phyloP scores from a whole-genome alignment of 2,329 filamentous ascomycete species.

The Ramularia collo-cygni region DNA sequence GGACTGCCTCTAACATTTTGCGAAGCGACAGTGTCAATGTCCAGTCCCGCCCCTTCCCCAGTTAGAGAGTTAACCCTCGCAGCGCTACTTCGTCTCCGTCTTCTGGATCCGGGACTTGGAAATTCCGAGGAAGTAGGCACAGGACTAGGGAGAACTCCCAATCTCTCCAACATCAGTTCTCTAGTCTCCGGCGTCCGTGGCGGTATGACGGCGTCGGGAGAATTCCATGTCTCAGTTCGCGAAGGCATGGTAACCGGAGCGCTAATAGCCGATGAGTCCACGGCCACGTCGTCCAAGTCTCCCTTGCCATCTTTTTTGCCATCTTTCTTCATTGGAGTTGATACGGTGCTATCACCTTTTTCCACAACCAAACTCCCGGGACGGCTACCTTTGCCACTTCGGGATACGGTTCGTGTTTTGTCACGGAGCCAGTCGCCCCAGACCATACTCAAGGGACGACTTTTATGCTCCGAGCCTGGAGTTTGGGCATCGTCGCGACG shows the following conservation, averaged over 20 bases:
- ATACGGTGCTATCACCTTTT: neutral
- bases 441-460: neutral
- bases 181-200: slow-evolving; percentile 8
- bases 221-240: slow-evolving; percentile 21
- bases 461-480: no score
- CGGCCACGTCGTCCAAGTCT: slow-evolving; percentile 14
- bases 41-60: slow-evolving; percentile 5
- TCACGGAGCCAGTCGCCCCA: slow-evolving; percentile 1
- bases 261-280: slow-evolving; percentile 2
- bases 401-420: neutral
- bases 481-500: no score
- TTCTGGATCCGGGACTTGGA: slow-evolving; percentile 10
- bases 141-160: slow-evolving; percentile 28
- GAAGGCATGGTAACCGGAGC: neutral
- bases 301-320: no score
- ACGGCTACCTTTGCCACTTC: neutral
- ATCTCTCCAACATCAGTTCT: slow-evolving; percentile 7
- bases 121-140: slow-evolving; percentile 16
- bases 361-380: neutral
- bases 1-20: neutral
- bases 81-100: slow-evolving; percentile 8
- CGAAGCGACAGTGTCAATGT: slow-evolving; percentile 5
- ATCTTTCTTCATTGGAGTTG: neutral
- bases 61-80: slow-evolving; percentile 1
- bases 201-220: slow-evolving; percentile 17